Base-by-base conservation (phyloP, 441 rosid species). In the Gossypium davidsonii region DNA sequence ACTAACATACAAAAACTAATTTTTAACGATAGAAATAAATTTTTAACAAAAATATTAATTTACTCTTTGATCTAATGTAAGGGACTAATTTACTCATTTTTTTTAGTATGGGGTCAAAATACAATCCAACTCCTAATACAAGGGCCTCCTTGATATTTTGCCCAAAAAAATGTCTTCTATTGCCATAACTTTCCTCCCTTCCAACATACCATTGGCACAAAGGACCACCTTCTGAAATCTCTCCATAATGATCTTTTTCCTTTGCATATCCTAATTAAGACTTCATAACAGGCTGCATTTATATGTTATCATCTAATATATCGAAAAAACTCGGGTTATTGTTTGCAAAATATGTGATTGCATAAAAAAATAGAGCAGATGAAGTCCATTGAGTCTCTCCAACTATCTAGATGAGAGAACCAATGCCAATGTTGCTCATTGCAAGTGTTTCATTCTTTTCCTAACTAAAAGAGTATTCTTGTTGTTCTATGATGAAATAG, bases 391-490 rank as follows among this genome's bases (percentile, higher is more conserved):
- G 44, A n/a, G 9, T n/a, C 42, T 31, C 46, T 34, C 9, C 9
- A 34, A 34, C 42, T 6, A 34, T 34, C 9, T 34, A 34, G 42
- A 34, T 34, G 42, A 34, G 42, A 34, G 42, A 34, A 34, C 42
- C 42, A 34, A 34, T 34, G 42, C 9, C 2, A 8, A 15, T 31
- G 42, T 62, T 17, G 20, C 48, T 63, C 49, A 37, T 1, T 37
- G 67, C 51, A 63, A 63, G 51, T 39, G 51, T 63, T 39, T 9
- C 51, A 63, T 6, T 14, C 17, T 21, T 25, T 12, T 37, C 8
- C 12, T 74, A 74, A n/a, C 77, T 62, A 70, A 83, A 82, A 79
- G 83, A 70, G 75, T 12, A 63, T 28, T 66, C 65, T 79, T 78
- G 81, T 74, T 71, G n/a, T 60, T 65, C 0, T 70, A 77, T 67